phyloP scores from a whole-genome alignment of 2,329 filamentous ascomycete genomes.

The Cryphonectria radicalis region DNA sequence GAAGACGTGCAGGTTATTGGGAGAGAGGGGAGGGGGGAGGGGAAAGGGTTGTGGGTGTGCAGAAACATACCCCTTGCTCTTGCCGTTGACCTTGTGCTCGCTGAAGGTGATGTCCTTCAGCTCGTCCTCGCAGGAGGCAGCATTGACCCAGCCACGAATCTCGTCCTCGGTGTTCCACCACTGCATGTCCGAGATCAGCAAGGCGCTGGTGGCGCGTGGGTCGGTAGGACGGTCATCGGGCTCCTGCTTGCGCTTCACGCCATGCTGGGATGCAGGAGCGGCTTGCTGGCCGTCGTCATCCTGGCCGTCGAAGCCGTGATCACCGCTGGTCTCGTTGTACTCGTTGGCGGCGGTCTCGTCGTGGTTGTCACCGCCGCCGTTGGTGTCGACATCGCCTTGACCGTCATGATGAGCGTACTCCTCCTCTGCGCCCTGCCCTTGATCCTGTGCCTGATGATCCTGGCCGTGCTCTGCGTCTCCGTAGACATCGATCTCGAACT shows the following conservation, averaged over 20 bases:
- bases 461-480: slow-evolving; percentile 52
- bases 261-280: slow-evolving; percentile 48
- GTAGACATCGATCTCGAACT: slow-evolving; percentile 76
- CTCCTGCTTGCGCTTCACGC: slow-evolving; percentile 64
- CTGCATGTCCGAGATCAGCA: slow-evolving; percentile 86
- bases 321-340: slow-evolving; percentile 37
- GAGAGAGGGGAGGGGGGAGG: too few relatives aligned
- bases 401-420: slow-evolving; percentile 48
- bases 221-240: slow-evolving; percentile 64
- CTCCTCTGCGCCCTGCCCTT: slow-evolving; percentile 47
- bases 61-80: slow-evolving; percentile 85
- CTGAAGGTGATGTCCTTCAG: slow-evolving; percentile 94
- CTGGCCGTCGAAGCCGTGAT: slow-evolving; percentile 36
- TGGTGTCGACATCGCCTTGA: slow-evolving; percentile 42
- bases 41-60: background rate
- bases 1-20: too few relatives aligned
- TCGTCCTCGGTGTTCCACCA: slow-evolving; percentile 99
- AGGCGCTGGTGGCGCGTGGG: slow-evolving; percentile 65
- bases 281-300: slow-evolving; percentile 42
- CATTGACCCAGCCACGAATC: slow-evolving; percentile 81
- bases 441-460: slow-evolving; percentile 35
- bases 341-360: slow-evolving; percentile 42
- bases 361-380: slow-evolving; percentile 43
- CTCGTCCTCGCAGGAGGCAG: slow-evolving; percentile 81
- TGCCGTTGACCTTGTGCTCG: slow-evolving; percentile 98